Evolutionary conservation across 352 stramenopile genomes (phyloP).

Genomic region (Globisporangium alternatum): DNA sequence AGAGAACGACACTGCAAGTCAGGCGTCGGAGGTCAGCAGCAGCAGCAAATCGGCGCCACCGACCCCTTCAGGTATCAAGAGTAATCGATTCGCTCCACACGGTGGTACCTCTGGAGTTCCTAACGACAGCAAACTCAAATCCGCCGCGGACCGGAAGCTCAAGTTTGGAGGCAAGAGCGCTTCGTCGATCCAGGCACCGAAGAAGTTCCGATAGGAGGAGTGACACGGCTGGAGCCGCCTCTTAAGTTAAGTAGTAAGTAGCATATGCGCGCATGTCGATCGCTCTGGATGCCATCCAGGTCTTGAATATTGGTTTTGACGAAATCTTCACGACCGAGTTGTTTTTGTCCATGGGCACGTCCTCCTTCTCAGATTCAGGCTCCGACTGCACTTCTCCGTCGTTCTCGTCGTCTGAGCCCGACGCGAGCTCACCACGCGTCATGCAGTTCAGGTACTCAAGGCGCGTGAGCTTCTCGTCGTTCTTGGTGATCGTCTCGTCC

Average conservation of each 20-base stretch:
- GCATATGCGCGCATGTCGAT: conserved; percentile 1
- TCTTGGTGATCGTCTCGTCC: conserved; percentile 30
- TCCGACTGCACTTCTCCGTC: conserved; percentile 23
- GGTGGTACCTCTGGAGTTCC: background rate
- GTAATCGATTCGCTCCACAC: conserved; percentile 7
- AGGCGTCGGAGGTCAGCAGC: background rate
- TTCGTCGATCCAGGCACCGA: conserved; percentile 16
- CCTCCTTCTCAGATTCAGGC: too few species aligned
- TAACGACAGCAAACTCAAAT: conserved; percentile 13
- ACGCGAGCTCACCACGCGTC: conserved; percentile 75
- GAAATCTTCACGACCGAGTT: background rate
- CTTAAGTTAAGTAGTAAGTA: conserved; percentile 13
- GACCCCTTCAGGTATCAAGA: conserved; percentile 7
- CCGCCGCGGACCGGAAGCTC: conserved; percentile 14
- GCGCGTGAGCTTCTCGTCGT: conserved; percentile 63
- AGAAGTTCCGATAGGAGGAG: conserved; percentile 17
- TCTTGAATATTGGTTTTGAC: conserved; percentile 4
- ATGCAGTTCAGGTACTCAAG: conserved; percentile 85
- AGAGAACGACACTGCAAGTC: conserved; percentile 1
- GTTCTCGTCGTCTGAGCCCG: conserved; percentile 49
- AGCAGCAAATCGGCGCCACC: conserved; percentile 7
- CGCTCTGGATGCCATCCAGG: background rate
- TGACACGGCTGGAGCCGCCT: background rate
- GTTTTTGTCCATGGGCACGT: conserved; percentile 42
- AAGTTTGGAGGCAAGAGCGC: conserved; percentile 13